phyloP scores from a whole-genome alignment of 495 filamentous ascomycete species.

The Neurospora sp. region DNA sequence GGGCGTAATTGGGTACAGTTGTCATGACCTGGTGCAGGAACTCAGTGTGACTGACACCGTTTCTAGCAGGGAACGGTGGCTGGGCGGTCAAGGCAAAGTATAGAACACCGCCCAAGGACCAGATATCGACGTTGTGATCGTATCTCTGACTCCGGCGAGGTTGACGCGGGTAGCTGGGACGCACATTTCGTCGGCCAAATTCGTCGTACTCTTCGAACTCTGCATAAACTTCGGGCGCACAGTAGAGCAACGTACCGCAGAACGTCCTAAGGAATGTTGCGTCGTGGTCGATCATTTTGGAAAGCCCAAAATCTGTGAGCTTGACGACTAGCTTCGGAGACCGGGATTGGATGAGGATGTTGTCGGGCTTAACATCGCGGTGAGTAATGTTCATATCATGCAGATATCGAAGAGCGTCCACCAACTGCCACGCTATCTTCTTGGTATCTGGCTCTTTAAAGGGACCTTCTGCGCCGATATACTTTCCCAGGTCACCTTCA shows the following conservation, averaged over 20 bases:
- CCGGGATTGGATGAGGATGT: slow-evolving; percentile 69
- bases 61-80: slow-evolving; percentile 67
- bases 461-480: slow-evolving; percentile 46
- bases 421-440: slow-evolving; percentile 62
- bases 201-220: slow-evolving; percentile 57
- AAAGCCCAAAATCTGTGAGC: slow-evolving; percentile 82
- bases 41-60: slow-evolving; percentile 39
- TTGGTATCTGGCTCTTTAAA: slow-evolving; percentile 60
- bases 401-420: slow-evolving; percentile 77
- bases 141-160: slow-evolving; percentile 48
- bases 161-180: slow-evolving; percentile 19
- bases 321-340: slow-evolving; percentile 57
- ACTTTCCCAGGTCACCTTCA: slow-evolving; percentile 70
- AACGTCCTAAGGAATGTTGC: slow-evolving; percentile 85
- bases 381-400: slow-evolving; percentile 83
- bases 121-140: slow-evolving; percentile 82
- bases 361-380: slow-evolving; percentile 96
- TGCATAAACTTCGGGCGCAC: slow-evolving; percentile 90
- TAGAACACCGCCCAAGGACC: slow-evolving; percentile 86
- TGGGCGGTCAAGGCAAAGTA: slow-evolving; percentile 66
- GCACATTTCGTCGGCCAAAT: slow-evolving; percentile 31
- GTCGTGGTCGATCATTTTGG: slow-evolving; percentile 79
- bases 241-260: slow-evolving; percentile 91
- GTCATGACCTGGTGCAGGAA: slow-evolving; percentile 83
- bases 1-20: slow-evolving; percentile 47